A percentile compares a stretch with the other conserved stretches of the same genome.
These are phyloP conservation scores for Lodderomyces elongisporus DNA, from an alignment of 1,139 yeast species.

Conservation along the genomic window DNA sequence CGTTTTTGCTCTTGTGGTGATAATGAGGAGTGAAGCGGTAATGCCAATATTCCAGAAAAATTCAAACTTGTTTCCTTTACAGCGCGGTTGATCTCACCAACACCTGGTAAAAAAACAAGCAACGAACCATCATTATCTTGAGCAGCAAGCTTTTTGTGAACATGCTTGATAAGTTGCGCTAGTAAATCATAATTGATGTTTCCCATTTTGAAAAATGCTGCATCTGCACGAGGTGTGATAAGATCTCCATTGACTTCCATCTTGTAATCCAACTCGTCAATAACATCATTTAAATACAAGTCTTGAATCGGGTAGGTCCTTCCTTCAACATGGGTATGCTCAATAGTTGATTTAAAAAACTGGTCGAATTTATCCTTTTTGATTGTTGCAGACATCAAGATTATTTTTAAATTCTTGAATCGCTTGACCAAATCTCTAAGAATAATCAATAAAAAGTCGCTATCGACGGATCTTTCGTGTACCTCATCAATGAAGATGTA, in stretches of 20 bases:
- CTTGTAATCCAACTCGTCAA: conserved; percentile 50
- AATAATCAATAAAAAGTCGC: conserved; percentile 77
- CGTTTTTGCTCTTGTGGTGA: conserved; percentile 75
- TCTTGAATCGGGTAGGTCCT: conserved; percentile 89
- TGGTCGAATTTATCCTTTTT: conserved; percentile 62
- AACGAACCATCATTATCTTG: conserved; percentile 63
- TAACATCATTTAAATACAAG: conserved; percentile 60
- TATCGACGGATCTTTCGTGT: conserved; percentile 89
- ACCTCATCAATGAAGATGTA: conserved; percentile 90
- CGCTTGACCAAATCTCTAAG: conserved; percentile 52
- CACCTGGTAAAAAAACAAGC: conserved; percentile 84
- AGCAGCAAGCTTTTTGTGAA: conserved; percentile 42
- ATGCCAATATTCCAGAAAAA: conserved; percentile 32
- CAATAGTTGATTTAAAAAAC: conserved; percentile 50
- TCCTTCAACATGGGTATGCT: conserved; percentile 79
- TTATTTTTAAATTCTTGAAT: conserved; percentile 55
- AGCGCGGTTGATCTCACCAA: conserved; percentile 69
- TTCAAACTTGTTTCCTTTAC: conserved; percentile 20
- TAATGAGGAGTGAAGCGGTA: conserved; percentile 87
- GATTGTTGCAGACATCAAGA: conserved; percentile 94
- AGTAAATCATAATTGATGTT: conserved; percentile 71
- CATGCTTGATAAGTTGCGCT: conserved; percentile 46
- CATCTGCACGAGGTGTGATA: conserved; percentile 55
- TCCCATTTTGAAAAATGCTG: conserved; percentile 58
- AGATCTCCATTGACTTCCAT: conserved; percentile 41